Conservation (phyloP, 176 grass and related monocot genomes). For the Aechmea fasciata region DNA sequence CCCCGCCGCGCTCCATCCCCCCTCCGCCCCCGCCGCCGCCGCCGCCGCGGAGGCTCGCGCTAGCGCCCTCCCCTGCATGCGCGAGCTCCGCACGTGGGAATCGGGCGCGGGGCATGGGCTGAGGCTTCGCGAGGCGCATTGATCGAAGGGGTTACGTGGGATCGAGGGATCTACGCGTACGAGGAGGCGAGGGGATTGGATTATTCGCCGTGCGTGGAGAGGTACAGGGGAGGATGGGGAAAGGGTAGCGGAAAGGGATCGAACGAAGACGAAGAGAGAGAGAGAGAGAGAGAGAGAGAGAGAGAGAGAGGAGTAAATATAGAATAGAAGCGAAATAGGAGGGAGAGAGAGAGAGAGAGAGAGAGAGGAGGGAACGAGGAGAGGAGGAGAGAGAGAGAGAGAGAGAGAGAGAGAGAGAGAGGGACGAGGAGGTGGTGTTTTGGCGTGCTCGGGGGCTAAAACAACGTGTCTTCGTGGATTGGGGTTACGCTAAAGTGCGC, state of each 20-base stretch:
- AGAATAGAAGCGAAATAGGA: neutral
- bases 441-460: slow-evolving; percentile 2
- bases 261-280: neutral
- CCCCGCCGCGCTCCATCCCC: slow-evolving; percentile 18
- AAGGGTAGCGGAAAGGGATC: neutral
- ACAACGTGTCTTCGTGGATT: neutral
- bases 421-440: neutral
- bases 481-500: neutral
- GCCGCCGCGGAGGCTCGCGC: neutral
- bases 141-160: neutral
- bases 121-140: neutral
- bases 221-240: neutral
- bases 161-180: neutral
- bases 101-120: neutral
- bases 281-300: neutral
- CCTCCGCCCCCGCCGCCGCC: slow-evolving; percentile 3
- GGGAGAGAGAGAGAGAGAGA: neutral
- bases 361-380: neutral
- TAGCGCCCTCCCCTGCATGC: slow-evolving; percentile 5
- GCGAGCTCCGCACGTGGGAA: neutral
- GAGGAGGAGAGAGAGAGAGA: neutral
- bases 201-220: neutral
- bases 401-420: neutral
- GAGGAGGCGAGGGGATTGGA: neutral
- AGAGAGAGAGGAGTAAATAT: no score